These are phyloP conservation scores for Exophiala dermatitidis DNA, from an alignment of 2,329 filamentous ascomycete genomes.

Conservation along the genomic window DNA sequence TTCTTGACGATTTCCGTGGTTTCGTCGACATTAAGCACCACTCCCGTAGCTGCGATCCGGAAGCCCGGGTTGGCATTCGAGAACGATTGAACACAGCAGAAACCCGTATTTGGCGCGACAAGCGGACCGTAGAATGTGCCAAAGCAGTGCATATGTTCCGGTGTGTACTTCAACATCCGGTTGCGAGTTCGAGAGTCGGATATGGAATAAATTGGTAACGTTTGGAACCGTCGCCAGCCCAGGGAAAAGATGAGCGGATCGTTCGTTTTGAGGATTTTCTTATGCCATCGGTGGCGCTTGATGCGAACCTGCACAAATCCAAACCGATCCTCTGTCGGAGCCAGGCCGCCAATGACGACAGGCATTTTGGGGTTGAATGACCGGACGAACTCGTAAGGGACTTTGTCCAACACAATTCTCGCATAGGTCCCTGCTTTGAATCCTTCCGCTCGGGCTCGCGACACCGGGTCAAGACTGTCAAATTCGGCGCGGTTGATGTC, in stretches of 20 bases:
- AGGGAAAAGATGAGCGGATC: constrained; percentile 95
- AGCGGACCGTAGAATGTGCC: constrained; percentile 92
- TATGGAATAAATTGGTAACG: constrained; percentile 86
- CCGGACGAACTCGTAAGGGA: constrained; percentile 82
- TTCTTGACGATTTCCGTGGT: constrained; percentile 98
- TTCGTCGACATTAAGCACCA: constrained; percentile 89
- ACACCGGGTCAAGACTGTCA: constrained; percentile 73
- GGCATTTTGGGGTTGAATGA: constrained; percentile 77
- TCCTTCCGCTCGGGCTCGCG: constrained; percentile 78
- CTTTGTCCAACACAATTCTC: constrained; percentile 78
- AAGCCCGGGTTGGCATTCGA: constrained; percentile 80
- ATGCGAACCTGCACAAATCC: constrained; percentile 93
- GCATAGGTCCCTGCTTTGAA: constrained; percentile 89
- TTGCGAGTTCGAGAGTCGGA: constrained; percentile 89
- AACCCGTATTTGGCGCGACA: constrained; percentile 90
- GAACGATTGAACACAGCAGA: constrained; percentile 87
- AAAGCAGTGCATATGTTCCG: constrained; percentile 99
- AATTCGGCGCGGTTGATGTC: constrained; percentile 96
- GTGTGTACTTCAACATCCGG: constrained; percentile 97
- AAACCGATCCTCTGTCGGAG: constrained; percentile 88
- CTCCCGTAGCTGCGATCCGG: constrained; percentile 87
- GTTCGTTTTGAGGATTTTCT: constrained; percentile 97
- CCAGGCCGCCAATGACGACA: constrained; percentile 82
- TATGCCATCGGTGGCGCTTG: constrained; percentile 97
- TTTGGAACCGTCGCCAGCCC: constrained; percentile 93